Evolutionary conservation across 352 stramenopile genomes (phyloP), one percentile per base, ranked within the genome.

Genomic region (Globisporangium acanthophoron): DNA sequence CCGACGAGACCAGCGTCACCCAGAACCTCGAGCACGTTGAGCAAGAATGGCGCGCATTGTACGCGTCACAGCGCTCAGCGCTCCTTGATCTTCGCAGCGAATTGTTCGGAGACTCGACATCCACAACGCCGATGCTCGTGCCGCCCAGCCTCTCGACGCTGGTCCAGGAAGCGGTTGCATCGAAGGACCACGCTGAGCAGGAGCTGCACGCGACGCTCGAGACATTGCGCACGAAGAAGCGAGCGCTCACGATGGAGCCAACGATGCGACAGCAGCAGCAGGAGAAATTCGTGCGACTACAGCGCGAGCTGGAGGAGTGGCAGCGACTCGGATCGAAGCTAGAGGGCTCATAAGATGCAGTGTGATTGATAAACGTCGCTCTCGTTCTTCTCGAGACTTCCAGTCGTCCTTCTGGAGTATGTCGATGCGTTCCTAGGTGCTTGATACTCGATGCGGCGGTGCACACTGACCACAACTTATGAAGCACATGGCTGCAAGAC

Each of bases 71-170:
- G 37, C 43, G 37, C 8, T n/a, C 43, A 7, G 43, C 21, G 5
- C 35, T 64, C 8, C 21, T 59, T 0, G 37, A 35, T 5, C 58
- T 64, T 9, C 52, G 35, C n/a, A 48, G 20, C 5, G 58, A 64
- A 39, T 37, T 64, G 13, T 64, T 64, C 21, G 52, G 44, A 7
- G 43, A 59, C 21, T 12, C 46, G 2, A 37, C 18, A n/a, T 59
- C 51, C 2, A 18, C 96, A 29, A 96, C 82, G 50, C 65, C 88
- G 40, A 95, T 95, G 67, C 98, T 99, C 8, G 61, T 72, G 13
- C 96, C 96, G 24, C 85, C 86, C 51, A 98, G 88, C 43, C 91
- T 82, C 1, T 98, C 80, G 0, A 48, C 39, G 40, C 53, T n/a
- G 70, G 49, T 77, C 69, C n/a, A 94, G 54, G 59, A 48, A 61